phyloP scores from a whole-genome alignment of 805 yeast genomes.

The Saturnispora dispora region DNA sequence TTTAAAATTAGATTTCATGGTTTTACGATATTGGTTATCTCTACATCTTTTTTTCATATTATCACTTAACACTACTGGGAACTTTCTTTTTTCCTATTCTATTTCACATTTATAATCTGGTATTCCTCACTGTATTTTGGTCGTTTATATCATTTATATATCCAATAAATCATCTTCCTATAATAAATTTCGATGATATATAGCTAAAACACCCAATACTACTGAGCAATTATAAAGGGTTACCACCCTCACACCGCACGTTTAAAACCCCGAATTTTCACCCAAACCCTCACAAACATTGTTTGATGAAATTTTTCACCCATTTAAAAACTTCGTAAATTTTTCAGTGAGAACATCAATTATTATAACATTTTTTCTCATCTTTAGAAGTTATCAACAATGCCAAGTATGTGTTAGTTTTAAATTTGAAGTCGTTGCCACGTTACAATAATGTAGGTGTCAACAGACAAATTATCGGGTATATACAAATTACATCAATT shows the following conservation, averaged over 20 bases:
- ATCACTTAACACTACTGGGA: background rate
- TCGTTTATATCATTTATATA: background rate
- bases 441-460: background rate
- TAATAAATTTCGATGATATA: background rate
- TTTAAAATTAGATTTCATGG: constrained; percentile 1
- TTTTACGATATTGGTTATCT: background rate
- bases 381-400: constrained; percentile 1
- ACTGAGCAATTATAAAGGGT: background rate
- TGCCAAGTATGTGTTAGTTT: constrained; percentile 7
- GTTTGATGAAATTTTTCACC: background rate
- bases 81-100: background rate
- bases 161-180: background rate
- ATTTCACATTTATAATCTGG: background rate
- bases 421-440: background rate
- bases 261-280: background rate
- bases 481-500: background rate
- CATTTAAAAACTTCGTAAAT: background rate
- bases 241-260: background rate
- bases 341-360: background rate
- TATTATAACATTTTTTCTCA: background rate
- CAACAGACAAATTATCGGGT: constrained; percentile 1
- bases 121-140: background rate
- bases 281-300: background rate
- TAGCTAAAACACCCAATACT: background rate
- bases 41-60: background rate